These are phyloP conservation scores for Oryza rufipogon DNA, from an alignment of 176 grass and related monocot species.

Conservation along the genomic window DNA sequence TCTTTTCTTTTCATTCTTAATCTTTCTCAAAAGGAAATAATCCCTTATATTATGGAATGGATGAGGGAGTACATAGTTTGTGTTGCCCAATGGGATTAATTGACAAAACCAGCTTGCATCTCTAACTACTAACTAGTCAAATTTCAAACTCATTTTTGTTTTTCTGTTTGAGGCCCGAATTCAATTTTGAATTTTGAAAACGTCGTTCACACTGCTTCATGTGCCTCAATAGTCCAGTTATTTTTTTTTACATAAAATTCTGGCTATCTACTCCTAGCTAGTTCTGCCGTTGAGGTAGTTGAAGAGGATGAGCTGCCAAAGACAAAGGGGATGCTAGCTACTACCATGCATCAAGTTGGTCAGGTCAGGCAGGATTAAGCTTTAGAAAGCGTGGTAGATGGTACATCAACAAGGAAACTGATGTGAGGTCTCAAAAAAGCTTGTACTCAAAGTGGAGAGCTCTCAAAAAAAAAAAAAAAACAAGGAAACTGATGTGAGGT, in stretches of 20 bases:
- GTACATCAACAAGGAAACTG: neutral
- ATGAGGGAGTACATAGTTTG: no score
- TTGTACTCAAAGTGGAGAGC: no score
- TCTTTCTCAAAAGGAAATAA: no score
- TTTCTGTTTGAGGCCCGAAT: neutral
- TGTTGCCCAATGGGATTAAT: neutral
- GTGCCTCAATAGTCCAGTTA: neutral
- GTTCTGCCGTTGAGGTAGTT: neutral
- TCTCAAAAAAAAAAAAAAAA: no score
- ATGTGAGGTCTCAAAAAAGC: neutral
- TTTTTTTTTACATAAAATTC: neutral
- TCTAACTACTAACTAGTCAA: neutral
- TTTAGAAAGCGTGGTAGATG: neutral
- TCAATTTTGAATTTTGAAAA: neutral
- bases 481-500: neutral
- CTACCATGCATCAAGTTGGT: neutral
- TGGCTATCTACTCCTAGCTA: neutral
- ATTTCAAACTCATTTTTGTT: neutral
- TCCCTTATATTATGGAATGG: no score
- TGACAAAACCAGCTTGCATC: neutral
- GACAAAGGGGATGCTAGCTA: neutral
- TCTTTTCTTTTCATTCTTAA: no score
- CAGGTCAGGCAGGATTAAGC: neutral
- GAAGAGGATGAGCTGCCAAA: conserved; percentile 2
- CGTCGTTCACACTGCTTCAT: neutral